A percentile compares a stretch with the other conserved stretches of the same genome.
phyloP scores from a whole-genome alignment of 2,329 filamentous ascomycete genomes.

The Bretziella fagacearum region DNA sequence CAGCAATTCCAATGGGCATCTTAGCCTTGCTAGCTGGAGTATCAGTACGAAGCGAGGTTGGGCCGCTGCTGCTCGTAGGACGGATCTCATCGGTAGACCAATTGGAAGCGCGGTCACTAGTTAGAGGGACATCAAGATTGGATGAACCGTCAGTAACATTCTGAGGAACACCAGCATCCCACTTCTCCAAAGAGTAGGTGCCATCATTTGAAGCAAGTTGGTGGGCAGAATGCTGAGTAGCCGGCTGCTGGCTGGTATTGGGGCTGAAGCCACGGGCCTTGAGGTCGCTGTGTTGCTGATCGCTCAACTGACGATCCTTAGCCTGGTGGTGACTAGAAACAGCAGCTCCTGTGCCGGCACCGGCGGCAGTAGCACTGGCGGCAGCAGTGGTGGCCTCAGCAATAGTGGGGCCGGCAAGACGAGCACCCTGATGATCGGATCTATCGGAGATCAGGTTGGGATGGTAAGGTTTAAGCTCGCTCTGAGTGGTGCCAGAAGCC shows the following conservation, averaged over 20 bases:
- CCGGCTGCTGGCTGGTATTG: not conserved
- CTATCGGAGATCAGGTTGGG: not conserved
- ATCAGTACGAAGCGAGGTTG: not conserved
- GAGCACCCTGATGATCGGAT: not conserved
- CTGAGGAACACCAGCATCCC: slow-evolving; percentile 2
- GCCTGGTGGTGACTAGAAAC: slow-evolving; percentile 3
- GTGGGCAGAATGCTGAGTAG: not conserved
- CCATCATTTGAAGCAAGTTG: slow-evolving; percentile 4
- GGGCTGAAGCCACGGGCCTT: slow-evolving; percentile 4
- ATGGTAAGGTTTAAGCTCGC: not conserved
- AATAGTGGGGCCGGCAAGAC: not conserved
- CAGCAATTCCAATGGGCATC: not conserved
- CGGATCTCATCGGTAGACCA: slow-evolving; percentile 15
- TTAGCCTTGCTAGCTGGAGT: no score
- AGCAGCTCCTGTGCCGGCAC: slow-evolving; percentile 1
- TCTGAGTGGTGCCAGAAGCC: not conserved
- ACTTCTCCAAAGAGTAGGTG: slow-evolving; percentile 1
- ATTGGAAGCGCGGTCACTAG: slow-evolving; percentile 4
- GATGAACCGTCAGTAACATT: slow-evolving; percentile 2
- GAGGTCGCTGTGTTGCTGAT: slow-evolving; percentile 3
- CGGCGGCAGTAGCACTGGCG: not conserved
- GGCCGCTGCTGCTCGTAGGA: not conserved
- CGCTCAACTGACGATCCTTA: not conserved
- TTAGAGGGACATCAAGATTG: not conserved
- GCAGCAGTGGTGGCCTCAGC: slow-evolving; percentile 1